Percentiles rank a stretch among this genome's conserved stretches.
Evolutionary conservation across 257 asterid genomes (phyloP).

Genomic region (Penstemon davidsonii): DNA sequence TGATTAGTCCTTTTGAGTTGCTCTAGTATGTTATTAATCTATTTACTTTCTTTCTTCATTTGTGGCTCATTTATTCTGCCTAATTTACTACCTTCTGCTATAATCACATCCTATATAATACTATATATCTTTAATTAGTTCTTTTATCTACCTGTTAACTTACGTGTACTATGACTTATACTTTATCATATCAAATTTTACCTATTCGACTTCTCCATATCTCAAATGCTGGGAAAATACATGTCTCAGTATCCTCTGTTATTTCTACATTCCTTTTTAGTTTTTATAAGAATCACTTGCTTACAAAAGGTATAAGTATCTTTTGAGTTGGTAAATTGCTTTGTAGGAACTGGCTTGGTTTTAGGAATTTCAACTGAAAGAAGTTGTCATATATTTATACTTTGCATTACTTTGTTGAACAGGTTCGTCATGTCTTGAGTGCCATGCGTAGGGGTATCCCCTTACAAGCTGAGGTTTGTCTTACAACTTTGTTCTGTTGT

Average conservation of each 20-base stretch:
- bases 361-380: neutral
- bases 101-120: too few species aligned
- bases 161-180: neutral
- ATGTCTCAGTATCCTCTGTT: too few species aligned
- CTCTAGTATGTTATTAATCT: too few species aligned
- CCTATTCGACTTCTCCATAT: too few species aligned
- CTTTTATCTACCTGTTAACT: too few species aligned
- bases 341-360: neutral
- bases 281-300: neutral
- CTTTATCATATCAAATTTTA: neutral
- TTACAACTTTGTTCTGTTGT: constrained; percentile 19
- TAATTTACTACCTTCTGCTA: too few species aligned
- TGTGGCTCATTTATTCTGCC: too few species aligned
- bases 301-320: neutral
- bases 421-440: constrained; percentile 79
- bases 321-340: neutral
- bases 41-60: too few species aligned
- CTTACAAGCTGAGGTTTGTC: constrained; percentile 72
- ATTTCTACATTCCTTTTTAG: too few species aligned
- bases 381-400: constrained; percentile 17
- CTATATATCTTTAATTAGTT: too few species aligned
- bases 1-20: too few species aligned
- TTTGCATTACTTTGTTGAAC: constrained; percentile 32
- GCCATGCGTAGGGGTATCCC: constrained; percentile 73
- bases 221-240: too few species aligned